These are phyloP conservation scores for Hypoxylon sp. DNA, from an alignment of 2,329 filamentous ascomycete species.

Conservation along the genomic window DNA sequence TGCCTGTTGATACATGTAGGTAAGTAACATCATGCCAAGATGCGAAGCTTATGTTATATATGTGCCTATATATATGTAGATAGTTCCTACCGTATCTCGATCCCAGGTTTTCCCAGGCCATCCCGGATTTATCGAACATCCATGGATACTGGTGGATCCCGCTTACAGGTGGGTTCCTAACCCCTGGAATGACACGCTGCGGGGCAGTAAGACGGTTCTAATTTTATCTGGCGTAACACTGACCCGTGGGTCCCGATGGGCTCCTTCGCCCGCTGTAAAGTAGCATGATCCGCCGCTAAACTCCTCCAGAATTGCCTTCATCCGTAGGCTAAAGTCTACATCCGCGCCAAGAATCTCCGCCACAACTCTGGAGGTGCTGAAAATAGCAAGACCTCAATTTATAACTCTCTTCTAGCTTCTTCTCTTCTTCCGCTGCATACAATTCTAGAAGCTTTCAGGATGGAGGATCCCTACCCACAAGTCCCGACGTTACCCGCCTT, in stretches of 20 bases:
- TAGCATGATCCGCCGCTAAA: slow-evolving; percentile 36
- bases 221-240: slow-evolving; percentile 24
- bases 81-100: not conserved
- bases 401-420: slow-evolving; percentile 12
- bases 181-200: slow-evolving; percentile 2
- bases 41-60: slow-evolving; percentile 1
- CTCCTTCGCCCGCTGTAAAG: slow-evolving; percentile 23
- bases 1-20: slow-evolving; percentile 7
- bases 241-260: slow-evolving; percentile 10
- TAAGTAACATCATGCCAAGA: not conserved
- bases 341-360: slow-evolving; percentile 41
- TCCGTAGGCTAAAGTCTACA: slow-evolving; percentile 49
- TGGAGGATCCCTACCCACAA: slow-evolving; percentile 10
- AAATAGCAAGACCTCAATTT: slow-evolving; percentile 38
- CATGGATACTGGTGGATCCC: not conserved
- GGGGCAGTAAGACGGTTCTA: slow-evolving; percentile 26
- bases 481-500: slow-evolving; percentile 38
- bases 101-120: not conserved
- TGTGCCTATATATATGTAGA: not conserved
- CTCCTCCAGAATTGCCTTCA: slow-evolving; percentile 33
- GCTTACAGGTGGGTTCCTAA: not conserved
- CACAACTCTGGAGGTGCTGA: slow-evolving; percentile 23
- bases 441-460: slow-evolving; percentile 36
- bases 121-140: not conserved
- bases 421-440: slow-evolving; percentile 24